Percentiles rank a stretch among this genome's conserved stretches.
Evolutionary conservation across 148 eudicot genomes (phyloP).

Genomic region (Chenopodium album): DNA sequence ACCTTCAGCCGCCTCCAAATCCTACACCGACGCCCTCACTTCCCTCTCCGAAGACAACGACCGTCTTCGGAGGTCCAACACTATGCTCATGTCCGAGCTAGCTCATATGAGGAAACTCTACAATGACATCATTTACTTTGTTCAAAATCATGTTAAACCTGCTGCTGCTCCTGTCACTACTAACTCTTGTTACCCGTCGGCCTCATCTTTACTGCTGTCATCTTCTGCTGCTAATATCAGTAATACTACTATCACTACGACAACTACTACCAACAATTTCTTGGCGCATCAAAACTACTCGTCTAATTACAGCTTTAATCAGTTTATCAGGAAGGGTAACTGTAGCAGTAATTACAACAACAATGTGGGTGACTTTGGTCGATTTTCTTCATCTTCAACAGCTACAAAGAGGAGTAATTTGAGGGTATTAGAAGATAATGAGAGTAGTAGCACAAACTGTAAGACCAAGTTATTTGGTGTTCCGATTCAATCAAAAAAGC

Average conservation of each 20-base stretch:
- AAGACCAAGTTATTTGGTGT: conserved; percentile 76
- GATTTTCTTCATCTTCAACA: not conserved
- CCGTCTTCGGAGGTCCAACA: conserved; percentile 65
- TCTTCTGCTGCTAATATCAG: not conserved
- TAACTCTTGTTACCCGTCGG: not conserved
- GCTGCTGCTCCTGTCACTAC: conserved; percentile 38
- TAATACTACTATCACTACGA: not conserved
- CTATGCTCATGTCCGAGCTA: conserved; percentile 67
- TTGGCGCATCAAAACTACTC: too few species aligned
- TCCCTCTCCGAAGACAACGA: conserved; percentile 79
- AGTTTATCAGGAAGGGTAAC: conserved; percentile 22
- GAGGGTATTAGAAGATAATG: conserved; percentile 22
- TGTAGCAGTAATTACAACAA: not conserved
- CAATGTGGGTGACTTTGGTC: not conserved
- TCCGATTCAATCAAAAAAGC: conserved; percentile 60
- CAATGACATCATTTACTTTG: conserved; percentile 83
- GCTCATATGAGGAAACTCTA: conserved; percentile 85
- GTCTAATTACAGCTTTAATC: conserved; percentile 8
- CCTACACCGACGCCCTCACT: conserved; percentile 28
- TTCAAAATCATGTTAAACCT: conserved; percentile 88
- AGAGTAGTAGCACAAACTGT: not conserved
- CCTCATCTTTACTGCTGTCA: not conserved
- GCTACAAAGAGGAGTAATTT: conserved; percentile 14
- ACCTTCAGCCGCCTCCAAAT: not conserved
- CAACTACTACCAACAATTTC: not conserved